Evolutionary conservation across 2,329 filamentous ascomycete species (phyloP).

Genomic region (Waltergamsia citrina): DNA sequence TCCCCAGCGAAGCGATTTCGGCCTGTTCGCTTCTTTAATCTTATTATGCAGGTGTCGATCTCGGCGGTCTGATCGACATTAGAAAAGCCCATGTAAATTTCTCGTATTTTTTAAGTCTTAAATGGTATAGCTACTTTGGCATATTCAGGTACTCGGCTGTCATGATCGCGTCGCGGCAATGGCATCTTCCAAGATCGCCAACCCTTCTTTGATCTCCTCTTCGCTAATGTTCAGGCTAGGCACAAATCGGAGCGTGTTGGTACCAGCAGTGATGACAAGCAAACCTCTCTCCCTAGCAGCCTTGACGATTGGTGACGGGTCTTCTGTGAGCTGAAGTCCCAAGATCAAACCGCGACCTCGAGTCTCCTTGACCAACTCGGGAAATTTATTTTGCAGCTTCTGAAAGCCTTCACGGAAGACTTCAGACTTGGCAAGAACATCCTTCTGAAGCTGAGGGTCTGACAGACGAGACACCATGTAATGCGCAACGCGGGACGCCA

Average conservation of each 20-base stretch:
- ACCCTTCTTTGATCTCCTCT: slow-evolving; percentile 68
- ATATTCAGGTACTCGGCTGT: slow-evolving; percentile 3
- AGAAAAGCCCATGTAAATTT: too few species aligned
- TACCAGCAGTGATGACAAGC: slow-evolving; percentile 85
- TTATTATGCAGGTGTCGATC: too few species aligned
- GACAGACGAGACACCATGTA: slow-evolving; percentile 74
- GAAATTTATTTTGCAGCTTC: slow-evolving; percentile 39
- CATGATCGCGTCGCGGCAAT: slow-evolving; percentile 33
- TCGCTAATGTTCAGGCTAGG: slow-evolving; percentile 76
- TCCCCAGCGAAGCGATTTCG: too few species aligned
- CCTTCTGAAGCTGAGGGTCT: slow-evolving; percentile 57
- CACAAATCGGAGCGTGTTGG: slow-evolving; percentile 86
- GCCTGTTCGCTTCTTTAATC: too few species aligned
- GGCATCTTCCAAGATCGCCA: slow-evolving; percentile 65
- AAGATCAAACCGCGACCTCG: slow-evolving; percentile 79
- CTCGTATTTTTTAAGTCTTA: background rate
- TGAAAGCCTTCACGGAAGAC: slow-evolving; percentile 39
- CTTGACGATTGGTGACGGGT: slow-evolving; percentile 66
- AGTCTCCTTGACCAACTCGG: slow-evolving; percentile 66
- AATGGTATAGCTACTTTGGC: background rate
- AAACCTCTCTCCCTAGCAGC: slow-evolving; percentile 82
- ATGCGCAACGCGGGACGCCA: slow-evolving; percentile 76
- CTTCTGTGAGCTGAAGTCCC: slow-evolving; percentile 70
- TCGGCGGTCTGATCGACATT: too few species aligned
- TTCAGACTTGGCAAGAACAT: slow-evolving; percentile 56